These are phyloP conservation scores for Pseudogymnoascus sp. DNA, from an alignment of 2,329 filamentous ascomycete species.

Conservation along the genomic window DNA sequence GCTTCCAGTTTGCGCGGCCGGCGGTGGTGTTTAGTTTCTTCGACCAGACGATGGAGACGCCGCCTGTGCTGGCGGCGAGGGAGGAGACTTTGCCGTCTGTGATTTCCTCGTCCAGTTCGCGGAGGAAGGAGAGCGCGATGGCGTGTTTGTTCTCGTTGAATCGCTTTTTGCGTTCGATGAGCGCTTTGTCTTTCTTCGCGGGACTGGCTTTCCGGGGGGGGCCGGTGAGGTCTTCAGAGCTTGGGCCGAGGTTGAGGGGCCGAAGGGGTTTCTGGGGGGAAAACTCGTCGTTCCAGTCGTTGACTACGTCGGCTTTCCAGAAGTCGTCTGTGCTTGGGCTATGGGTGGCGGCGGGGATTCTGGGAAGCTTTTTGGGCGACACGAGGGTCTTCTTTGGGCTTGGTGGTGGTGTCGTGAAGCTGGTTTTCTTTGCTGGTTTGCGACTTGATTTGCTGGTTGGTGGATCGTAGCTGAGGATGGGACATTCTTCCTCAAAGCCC, in stretches of 20 bases:
- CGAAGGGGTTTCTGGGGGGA: slow-evolving; percentile 40
- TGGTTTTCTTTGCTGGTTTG: background rate
- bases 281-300: slow-evolving; percentile 58
- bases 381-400: slow-evolving; percentile 22
- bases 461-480: background rate
- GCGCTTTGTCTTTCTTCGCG: slow-evolving; percentile 30
- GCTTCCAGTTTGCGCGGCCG: slow-evolving; percentile 66
- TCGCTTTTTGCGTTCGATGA: slow-evolving; percentile 43
- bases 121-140: slow-evolving; percentile 57
- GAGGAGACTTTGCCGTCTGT: slow-evolving; percentile 51
- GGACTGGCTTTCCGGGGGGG: slow-evolving; percentile 25
- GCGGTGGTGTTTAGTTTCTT: slow-evolving; percentile 76
- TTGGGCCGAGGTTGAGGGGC: background rate
- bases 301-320: slow-evolving; percentile 51
- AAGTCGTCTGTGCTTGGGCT: slow-evolving; percentile 48
- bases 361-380: slow-evolving; percentile 15
- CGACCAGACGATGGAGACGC: slow-evolving; percentile 65
- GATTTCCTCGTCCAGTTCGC: slow-evolving; percentile 60
- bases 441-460: background rate
- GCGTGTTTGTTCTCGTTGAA: slow-evolving; percentile 57
- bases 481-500: background rate
- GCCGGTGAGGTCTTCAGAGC: background rate
- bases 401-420: background rate
- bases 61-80: slow-evolving; percentile 57
- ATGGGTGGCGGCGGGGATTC: slow-evolving; percentile 49